A percentile compares a stretch with the other conserved stretches of the same genome.
Conservation (phyloP, 257 asterid species). For the Ligustrum vulgare region DNA sequence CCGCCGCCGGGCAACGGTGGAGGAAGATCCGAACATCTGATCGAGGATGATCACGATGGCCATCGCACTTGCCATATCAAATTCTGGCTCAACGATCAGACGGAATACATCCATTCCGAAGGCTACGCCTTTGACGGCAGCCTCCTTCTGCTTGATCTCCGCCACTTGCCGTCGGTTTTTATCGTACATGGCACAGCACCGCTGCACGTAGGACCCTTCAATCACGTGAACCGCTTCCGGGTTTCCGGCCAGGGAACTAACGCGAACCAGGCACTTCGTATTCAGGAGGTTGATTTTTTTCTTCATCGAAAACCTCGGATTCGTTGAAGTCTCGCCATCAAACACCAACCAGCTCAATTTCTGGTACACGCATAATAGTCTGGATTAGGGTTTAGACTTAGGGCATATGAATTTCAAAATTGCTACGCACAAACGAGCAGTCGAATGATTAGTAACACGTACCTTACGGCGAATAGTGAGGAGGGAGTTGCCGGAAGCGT, state of each 20-base stretch:
- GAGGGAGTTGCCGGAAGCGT: conserved; percentile 57
- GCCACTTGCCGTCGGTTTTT: conserved; percentile 50
- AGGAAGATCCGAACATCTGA: conserved; percentile 59
- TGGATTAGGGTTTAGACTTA: no score
- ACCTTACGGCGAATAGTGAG: conserved; percentile 80
- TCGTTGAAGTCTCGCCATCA: conserved; percentile 47
- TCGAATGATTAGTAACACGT: no score
- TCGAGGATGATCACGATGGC: conserved; percentile 69
- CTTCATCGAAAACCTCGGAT: conserved; percentile 47
- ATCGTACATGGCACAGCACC: conserved; percentile 59
- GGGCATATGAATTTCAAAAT: no score
- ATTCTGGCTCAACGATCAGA: conserved; percentile 49
- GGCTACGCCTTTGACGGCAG: conserved; percentile 45
- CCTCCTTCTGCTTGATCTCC: conserved; percentile 69
- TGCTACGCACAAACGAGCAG: no score
- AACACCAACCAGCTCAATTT: conserved; percentile 68
- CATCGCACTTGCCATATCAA: conserved; percentile 55
- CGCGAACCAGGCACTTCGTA: conserved; percentile 44
- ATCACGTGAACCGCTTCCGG: conserved; percentile 32
- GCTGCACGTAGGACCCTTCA: conserved; percentile 56
- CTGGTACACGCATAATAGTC: conserved; percentile 28
- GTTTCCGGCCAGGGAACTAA: conserved; percentile 15
- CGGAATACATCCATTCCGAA: conserved; percentile 66
- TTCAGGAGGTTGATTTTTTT: conserved; percentile 42
- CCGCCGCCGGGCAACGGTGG: conserved; percentile 1